Base-by-base conservation (phyloP, 2,329 filamentous ascomycete species). In the Nemania sp. region DNA sequence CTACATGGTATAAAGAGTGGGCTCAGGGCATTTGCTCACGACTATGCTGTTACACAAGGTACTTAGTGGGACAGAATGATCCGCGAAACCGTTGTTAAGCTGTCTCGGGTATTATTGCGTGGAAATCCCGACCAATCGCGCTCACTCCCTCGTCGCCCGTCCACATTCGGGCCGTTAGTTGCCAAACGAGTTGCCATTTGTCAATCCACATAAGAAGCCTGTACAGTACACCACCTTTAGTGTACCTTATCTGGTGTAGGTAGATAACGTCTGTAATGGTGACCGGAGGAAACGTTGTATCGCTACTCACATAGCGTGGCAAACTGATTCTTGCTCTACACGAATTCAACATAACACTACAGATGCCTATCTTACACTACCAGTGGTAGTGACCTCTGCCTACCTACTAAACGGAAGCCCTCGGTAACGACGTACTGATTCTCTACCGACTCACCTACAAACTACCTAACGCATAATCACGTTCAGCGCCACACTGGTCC, bases 141-240 rank as follows among this genome's bases (percentile, higher is more conserved):
- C 35, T 57, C 46, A n/a, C 57, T 64, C 54, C 61, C 59, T 53
- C 64, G 57, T 56, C 59, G 58, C 63, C 65, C 55, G 58, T 64
- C 65, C 55, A 64, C 57, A 69, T 69, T 69, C 68, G 68, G 68
- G 64, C 68, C 68, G 69, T 66, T 67, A 65, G 47, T 34, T 51
- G 67, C 55, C 51, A 59, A 46, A 48, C 48, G 40, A 46, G 34
- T 46, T 47, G 39, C 43, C 60, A 58, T 63, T 55, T 57, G 54
- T 59, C 45, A 58, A 40, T 21, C 20, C 37, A n/a, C 17, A 54
- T 51, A 45, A 39, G 39, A n/a, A 29, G 25, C 25, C 25, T 29
- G 25, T 29, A 29, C 25, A 29, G 15, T 42, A 29, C 15, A 21
- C 12, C 37, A 7, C 25, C 32, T 34, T 12, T 43, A 35, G 39